Evolutionary conservation across 208 protist genomes (phyloP), one percentile per base, ranked within the genome.

Genomic region (Lotmaria passim): DNA sequence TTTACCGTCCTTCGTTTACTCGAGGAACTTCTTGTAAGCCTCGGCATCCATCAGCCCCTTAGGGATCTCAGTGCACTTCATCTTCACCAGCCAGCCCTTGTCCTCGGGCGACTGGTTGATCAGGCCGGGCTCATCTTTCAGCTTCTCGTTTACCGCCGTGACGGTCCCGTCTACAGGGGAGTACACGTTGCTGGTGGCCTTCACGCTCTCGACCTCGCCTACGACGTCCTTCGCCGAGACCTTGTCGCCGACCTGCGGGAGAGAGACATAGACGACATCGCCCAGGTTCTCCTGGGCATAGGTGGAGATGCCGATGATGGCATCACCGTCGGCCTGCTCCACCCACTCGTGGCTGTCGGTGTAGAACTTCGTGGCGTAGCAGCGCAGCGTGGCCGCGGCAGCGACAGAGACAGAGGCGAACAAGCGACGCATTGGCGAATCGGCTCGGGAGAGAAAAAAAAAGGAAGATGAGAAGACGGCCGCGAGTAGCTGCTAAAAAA

Each of bases 311-410:
- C 94, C 94, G 64, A 98, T 67, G 23, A 87, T 96, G 21, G 86
- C 87, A 30, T 88, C 74, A 34, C 69, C 83, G 30, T 73, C 70
- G n/a, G 74, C 55, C 57, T 94, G 53, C 64, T 86, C 80, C 11
- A 96, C 56, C 93, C 94, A 98, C 69, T 98, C 94, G 79, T 98
- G 92, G 67, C 81, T 94, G 78, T 96, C 88, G 11, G 92, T 96
- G 74, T 88, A 97, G 72, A 83, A 76, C 43, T 83, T 87, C n/a
- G 87, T 93, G 44, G 75, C 82, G 73, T 90, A 90, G 12, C 57
- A 69, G 53, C 91, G 91, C 39, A 87, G 50, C 33, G 72, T 70
- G 6, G 50, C 69, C 21, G 75, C 69, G 19, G 78, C 55, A 41
- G 75, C 64, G 39, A 75, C 57, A n/a, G 73, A 65, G 26, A 65